A percentile compares a stretch with the other conserved stretches of the same genome.
Conservation (phyloP, 805 yeast species). For the Wickerhamiella brachini region DNA sequence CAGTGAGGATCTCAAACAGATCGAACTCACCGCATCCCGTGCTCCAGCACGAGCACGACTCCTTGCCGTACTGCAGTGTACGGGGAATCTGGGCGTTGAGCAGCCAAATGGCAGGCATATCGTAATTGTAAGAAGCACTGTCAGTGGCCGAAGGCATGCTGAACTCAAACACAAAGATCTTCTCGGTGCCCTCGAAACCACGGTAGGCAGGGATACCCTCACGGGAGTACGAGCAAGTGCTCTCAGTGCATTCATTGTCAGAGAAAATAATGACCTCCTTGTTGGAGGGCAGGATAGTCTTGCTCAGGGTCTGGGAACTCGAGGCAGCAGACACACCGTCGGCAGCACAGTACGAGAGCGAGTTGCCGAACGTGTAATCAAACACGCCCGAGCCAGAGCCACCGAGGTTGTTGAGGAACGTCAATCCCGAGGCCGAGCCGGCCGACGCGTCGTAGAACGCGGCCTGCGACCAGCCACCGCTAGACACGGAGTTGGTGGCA, state of each 20-base stretch:
- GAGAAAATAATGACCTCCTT: constrained; percentile 75
- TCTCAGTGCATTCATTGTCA: constrained; percentile 27
- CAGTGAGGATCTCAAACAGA: constrained; percentile 70
- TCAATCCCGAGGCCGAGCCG: constrained; percentile 56
- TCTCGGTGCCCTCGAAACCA: constrained; percentile 75
- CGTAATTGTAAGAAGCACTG: constrained; percentile 46
- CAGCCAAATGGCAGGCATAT: constrained; percentile 98
- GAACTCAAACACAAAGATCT: constrained; percentile 88
- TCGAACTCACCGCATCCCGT: constrained; percentile 98
- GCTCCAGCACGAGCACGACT: constrained; percentile 87
- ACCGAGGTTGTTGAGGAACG: constrained; percentile 80
- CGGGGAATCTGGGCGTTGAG: constrained; percentile 93
- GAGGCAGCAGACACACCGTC: constrained; percentile 68
- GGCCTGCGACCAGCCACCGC: constrained; percentile 55
- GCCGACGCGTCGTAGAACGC: constrained; percentile 56
- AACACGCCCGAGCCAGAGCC: constrained; percentile 74
- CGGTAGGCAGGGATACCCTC: constrained; percentile 81
- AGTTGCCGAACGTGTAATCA: constrained; percentile 80
- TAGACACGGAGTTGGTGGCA: constrained; percentile 9
- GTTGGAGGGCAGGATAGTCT: constrained; percentile 57
- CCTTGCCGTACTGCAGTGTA: constrained; percentile 81
- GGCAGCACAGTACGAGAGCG: constrained; percentile 68
- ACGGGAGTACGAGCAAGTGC: constrained; percentile 75
- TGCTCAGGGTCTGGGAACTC: constrained; percentile 51
- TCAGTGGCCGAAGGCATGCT: constrained; percentile 66